phyloP scores from a whole-genome alignment of 345 rosid species.

The Euclidium syriacum region DNA sequence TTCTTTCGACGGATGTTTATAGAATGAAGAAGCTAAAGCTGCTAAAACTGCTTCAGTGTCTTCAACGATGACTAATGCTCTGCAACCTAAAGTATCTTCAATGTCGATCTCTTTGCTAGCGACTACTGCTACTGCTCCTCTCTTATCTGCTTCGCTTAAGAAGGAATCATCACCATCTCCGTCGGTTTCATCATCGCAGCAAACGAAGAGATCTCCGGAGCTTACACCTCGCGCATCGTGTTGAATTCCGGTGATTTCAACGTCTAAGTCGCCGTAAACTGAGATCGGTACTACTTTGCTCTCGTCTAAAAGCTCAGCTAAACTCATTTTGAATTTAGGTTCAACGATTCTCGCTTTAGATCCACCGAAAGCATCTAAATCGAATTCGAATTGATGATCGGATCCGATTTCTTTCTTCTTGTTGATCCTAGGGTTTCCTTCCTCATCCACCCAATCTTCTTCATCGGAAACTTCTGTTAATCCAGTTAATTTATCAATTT shows the following conservation, averaged over 20 bases:
- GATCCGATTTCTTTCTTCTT: conserved; percentile 27
- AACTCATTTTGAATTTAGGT: conserved; percentile 68
- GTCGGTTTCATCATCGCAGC: conserved; percentile 64
- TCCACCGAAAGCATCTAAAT: conserved; percentile 64
- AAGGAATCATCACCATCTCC: conserved; percentile 69
- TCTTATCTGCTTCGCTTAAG: conserved; percentile 89
- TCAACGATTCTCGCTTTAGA: conserved; percentile 56
- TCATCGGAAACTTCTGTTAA: conserved; percentile 43
- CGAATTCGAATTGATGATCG: conserved; percentile 65
- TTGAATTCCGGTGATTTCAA: conserved; percentile 82
- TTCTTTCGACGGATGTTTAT: conserved; percentile 62
- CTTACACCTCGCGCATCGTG: conserved; percentile 83
- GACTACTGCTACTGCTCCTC: conserved; percentile 94
- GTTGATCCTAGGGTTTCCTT: conserved; percentile 30
- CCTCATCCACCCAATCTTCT: conserved; percentile 37
- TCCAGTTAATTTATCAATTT: conserved; percentile 62
- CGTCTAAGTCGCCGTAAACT: conserved; percentile 78
- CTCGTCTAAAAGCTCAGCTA: conserved; percentile 92
- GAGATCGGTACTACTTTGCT: conserved; percentile 86
- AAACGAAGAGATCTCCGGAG: conserved; percentile 85
- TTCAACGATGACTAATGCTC: conserved; percentile 88
- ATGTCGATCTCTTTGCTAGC: conserved; percentile 91
- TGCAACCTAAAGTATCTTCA: conserved; percentile 84
- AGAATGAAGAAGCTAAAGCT: conserved; percentile 78
- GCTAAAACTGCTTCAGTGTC: conserved; percentile 77